A percentile compares a stretch with the other conserved stretches of the same genome.
phyloP scores from a whole-genome alignment of 78 protist genomes.

The Speleostelium caveatum region DNA sequence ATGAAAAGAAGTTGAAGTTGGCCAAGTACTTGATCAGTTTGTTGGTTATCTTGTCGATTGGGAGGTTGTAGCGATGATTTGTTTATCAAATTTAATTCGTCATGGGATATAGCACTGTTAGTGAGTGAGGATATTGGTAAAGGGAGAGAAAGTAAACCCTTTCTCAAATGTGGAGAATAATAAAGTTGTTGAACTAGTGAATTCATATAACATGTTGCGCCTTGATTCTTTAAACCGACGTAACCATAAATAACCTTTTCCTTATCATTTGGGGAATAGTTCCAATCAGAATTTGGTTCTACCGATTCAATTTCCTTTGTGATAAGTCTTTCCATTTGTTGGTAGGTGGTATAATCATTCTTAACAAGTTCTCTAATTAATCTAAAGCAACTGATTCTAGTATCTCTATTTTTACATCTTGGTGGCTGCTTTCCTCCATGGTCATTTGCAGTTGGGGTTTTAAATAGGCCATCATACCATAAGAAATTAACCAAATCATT shows the following conservation, averaged over 20 bases:
- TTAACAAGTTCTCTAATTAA: constrained; percentile 46
- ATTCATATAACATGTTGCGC: constrained; percentile 95
- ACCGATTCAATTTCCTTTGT: constrained; percentile 33
- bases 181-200: constrained; percentile 87
- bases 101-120: neutral
- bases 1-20: constrained; percentile 89
- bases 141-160: constrained; percentile 10
- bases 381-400: constrained; percentile 45
- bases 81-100: neutral
- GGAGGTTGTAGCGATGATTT: neutral
- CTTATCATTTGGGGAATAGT: constrained; percentile 63
- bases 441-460: constrained; percentile 63
- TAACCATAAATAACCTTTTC: constrained; percentile 82
- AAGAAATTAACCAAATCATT: constrained; percentile 13
- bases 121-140: neutral
- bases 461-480: constrained; percentile 55
- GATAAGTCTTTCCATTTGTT: constrained; percentile 14
- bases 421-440: constrained; percentile 51
- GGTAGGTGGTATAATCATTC: constrained; percentile 37
- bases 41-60: constrained; percentile 8
- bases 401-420: constrained; percentile 44
- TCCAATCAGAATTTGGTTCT: constrained; percentile 67
- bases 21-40: constrained; percentile 49
- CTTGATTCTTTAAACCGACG: constrained; percentile 91
- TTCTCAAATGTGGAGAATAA: constrained; percentile 47